Evolutionary conservation across 306 rosid species (phyloP).

Genomic region (Vachellia pachyceras): DNA sequence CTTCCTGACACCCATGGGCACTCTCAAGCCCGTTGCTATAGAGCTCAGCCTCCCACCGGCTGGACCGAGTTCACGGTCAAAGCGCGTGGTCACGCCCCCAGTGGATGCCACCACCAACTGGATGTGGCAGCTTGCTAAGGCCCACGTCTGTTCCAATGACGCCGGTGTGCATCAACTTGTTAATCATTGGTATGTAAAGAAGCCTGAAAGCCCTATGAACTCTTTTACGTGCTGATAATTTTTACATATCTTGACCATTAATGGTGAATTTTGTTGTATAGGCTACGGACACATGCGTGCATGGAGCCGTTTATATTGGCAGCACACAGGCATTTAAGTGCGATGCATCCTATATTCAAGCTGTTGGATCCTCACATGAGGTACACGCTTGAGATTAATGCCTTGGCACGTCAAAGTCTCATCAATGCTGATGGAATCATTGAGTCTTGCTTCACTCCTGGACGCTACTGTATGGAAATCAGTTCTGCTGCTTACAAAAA

Average conservation of each 20-base stretch:
- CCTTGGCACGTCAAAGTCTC: slow-evolving; percentile 68
- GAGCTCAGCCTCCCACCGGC: slow-evolving; percentile 75
- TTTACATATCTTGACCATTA: too few species aligned
- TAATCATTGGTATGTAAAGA: slow-evolving; percentile 74
- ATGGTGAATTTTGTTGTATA: slow-evolving; percentile 22
- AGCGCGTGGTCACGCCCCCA: slow-evolving; percentile 65
- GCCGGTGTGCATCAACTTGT: slow-evolving; percentile 91
- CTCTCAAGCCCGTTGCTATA: slow-evolving; percentile 82
- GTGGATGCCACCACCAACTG: slow-evolving; percentile 79
- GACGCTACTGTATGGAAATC: slow-evolving; percentile 82
- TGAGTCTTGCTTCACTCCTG: slow-evolving; percentile 82
- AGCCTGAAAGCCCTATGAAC: background rate
- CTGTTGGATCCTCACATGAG: slow-evolving; percentile 92
- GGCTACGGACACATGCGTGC: slow-evolving; percentile 84
- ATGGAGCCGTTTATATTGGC: slow-evolving; percentile 79
- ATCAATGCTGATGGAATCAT: slow-evolving; percentile 74
- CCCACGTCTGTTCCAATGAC: slow-evolving; percentile 82
- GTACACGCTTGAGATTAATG: slow-evolving; percentile 79
- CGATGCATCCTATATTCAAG: slow-evolving; percentile 85
- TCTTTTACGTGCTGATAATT: background rate
- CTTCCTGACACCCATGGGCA: slow-evolving; percentile 64
- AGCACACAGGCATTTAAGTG: slow-evolving; percentile 87
- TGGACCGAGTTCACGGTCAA: slow-evolving; percentile 58
- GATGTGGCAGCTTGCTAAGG: slow-evolving; percentile 89
- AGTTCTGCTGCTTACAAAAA: slow-evolving; percentile 76